Percentiles rank a stretch among this genome's conserved stretches.
These are phyloP conservation scores for Graphilbum ipis-grandicollis DNA, from an alignment of 2,329 filamentous ascomycete species.

Conservation along the genomic window DNA sequence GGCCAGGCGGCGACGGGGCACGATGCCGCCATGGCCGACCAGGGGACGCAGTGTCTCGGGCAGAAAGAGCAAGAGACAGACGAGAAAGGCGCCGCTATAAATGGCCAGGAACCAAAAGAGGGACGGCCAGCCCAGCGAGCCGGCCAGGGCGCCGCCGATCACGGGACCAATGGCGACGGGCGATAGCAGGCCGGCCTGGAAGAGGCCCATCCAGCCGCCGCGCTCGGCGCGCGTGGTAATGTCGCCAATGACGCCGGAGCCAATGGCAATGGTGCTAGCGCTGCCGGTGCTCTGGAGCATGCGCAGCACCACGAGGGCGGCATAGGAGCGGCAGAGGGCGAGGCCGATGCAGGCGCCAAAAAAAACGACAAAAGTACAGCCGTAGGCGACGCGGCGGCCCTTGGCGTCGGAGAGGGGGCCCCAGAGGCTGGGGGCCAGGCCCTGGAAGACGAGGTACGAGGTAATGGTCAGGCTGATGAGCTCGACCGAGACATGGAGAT, in stretches of 20 bases:
- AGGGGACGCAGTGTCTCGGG: conserved; percentile 41
- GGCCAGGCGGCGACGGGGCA: conserved; percentile 38
- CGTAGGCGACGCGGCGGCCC: conserved; percentile 43
- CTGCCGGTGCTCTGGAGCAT: conserved; percentile 47
- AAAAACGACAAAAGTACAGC: conserved; percentile 40
- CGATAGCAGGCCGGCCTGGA: conserved; percentile 38
- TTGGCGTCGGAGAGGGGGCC: conserved; percentile 43
- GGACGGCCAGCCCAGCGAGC: conserved; percentile 46
- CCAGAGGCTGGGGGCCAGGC: conserved; percentile 39
- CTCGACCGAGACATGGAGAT: conserved; percentile 19
- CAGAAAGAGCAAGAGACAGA: conserved; percentile 35
- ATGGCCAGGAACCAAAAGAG: conserved; percentile 55
- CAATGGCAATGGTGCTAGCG: conserved; percentile 53
- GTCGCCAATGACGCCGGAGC: conserved; percentile 54
- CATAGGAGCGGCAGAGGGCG: conserved; percentile 38
- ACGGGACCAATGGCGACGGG: conserved; percentile 38
- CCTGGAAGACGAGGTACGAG: conserved; percentile 47
- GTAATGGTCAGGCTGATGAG: conserved; percentile 34
- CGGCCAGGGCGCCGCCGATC: conserved; percentile 43
- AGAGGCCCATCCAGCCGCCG: conserved; percentile 54
- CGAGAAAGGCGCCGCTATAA: conserved; percentile 27
- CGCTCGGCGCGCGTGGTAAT: conserved; percentile 50
- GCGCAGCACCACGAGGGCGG: conserved; percentile 39
- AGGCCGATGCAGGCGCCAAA: conserved; percentile 40
- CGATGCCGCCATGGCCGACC: conserved; percentile 43